phyloP scores from a whole-genome alignment of 2,329 filamentous ascomycete genomes.

The Exophiala bonariae region DNA sequence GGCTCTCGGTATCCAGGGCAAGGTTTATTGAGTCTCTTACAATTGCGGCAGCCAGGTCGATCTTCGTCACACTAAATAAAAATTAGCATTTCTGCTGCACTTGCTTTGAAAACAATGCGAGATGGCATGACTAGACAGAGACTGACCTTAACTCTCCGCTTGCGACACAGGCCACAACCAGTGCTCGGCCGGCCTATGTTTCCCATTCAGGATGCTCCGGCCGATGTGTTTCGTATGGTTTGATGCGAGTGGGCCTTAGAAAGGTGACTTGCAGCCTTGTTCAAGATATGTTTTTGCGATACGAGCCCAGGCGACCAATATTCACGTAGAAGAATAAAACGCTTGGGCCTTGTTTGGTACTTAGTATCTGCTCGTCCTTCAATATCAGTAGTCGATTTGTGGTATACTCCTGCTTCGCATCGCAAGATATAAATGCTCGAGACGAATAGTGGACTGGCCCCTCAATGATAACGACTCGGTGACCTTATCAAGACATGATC shows the following conservation, averaged over 20 bases:
- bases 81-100: too few species aligned
- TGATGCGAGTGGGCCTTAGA: background rate
- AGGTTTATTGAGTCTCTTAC: conserved; percentile 19
- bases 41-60: conserved; percentile 19
- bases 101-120: too few species aligned
- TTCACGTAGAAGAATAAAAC: background rate
- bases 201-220: conserved; percentile 11
- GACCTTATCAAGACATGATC: too few species aligned
- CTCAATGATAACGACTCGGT: too few species aligned
- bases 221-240: background rate
- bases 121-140: too few species aligned
- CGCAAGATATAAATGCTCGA: too few species aligned
- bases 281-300: conserved; percentile 9
- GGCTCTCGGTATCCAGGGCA: conserved; percentile 22
- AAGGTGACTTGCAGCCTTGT: background rate
- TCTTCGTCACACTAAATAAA: conserved; percentile 19
- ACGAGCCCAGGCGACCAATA: conserved; percentile 16
- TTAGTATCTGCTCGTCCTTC: too few species aligned
- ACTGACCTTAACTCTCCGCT: conserved; percentile 20
- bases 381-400: too few species aligned
- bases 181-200: conserved; percentile 23
- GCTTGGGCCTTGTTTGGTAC: background rate
- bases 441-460: too few species aligned
- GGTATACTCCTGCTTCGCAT: too few species aligned
- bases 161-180: conserved; percentile 20